Base-by-base conservation (phyloP, 495 filamentous ascomycete genomes). In the Tuber aestivum region DNA sequence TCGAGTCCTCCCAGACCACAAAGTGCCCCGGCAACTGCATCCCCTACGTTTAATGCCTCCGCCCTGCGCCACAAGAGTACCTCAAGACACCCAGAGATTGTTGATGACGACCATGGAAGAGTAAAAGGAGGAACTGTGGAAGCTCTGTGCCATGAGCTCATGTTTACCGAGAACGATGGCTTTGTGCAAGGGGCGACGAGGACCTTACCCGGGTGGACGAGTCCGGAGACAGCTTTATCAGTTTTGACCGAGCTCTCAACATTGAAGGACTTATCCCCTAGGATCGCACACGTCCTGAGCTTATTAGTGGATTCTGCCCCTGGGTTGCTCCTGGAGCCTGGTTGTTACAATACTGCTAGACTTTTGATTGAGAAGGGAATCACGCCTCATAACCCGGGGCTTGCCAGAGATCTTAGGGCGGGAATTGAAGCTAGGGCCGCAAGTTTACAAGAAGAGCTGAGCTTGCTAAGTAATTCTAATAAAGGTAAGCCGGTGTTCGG, bases 91-190 rank as follows among this genome's bases (percentile, higher is more conserved):
- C 83, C 83, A 32, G 82, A 83, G 65, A 72, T 84, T 9, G 72
- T 79, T 68, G 69, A 81, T 44, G 73, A 70, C 16, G 77, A 83
- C 56, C 69, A 82, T 41, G 81, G 82, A 8, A 68, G 41, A 23
- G 73, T 84, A 27, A 70, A 78, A 56, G 80, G 78, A 48, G 83
- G 83, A 74, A 82, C 82, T 9, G 78, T 83, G 68, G 83, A 84
- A 65, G 83, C 83, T 18, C 74, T 84, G 21, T 83, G 82, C 38
- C 83, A 84, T 72, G 82, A 84, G 65, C 81, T 84, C 21, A 76
- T 84, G 73, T 84, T 84, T 75, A 81, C 82, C 7, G 73, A 72
- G 35, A 78, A 80, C 71, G 65, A 79, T 37, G 71, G 73, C 50
- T 84, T 81, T 71, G 75, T 83, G 42, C 73, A 83, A 73, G 74